Evolutionary conservation across 176 grass and related monocot species (phyloP), one percentile per base, ranked within the genome.

Genomic region (Cenchrus purpureus): DNA sequence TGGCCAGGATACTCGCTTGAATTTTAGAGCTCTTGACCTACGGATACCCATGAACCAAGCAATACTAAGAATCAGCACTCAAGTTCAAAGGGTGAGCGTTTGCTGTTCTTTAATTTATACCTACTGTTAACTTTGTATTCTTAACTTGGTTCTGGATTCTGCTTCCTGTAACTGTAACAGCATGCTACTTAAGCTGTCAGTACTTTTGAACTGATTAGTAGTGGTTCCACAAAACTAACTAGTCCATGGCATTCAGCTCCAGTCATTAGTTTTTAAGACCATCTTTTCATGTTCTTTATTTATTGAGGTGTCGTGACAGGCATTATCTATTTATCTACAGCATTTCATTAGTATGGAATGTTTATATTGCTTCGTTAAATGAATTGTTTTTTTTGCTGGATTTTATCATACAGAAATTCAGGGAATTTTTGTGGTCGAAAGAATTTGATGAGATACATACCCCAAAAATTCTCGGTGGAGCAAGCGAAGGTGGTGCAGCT

Each of bases 1-100:
- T 81, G 89, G 88, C 48, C 96, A 98, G 75, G 93, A 98, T 57
- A 98, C 93, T 20, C 82, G 89, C 4, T 84, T 98, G 77, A 98
- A 95, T 22, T 76, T 79, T 68, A 89, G 93, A 76, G 83, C 91
- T 68, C 85, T 98, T 62, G 93, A 98, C 28, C 48, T 95, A 3
- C 67, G 93, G 12, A 98, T 91, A 69, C 87, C 83, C 0, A 68
- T 91, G 6, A 95, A 95, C 63, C 96, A 95, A 81, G 95, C 93
- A 64, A 86, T 86, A 65, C 95, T 95, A 16, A 54, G 52, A 54
- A 54, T 54, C 52, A 54, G 52, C 52, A 5, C 52, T 4, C 52
- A 54, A 5, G 52, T 54, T 15, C 52, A 54, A 5, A 54, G 52
- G 52, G 52, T 54, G 52, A 54, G 52, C 14, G 13, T 54, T 15